Percentiles rank a stretch among this genome's conserved stretches.
These are phyloP conservation scores for Cladorrhinum samala DNA, from an alignment of 495 filamentous ascomycete species.

Conservation along the genomic window DNA sequence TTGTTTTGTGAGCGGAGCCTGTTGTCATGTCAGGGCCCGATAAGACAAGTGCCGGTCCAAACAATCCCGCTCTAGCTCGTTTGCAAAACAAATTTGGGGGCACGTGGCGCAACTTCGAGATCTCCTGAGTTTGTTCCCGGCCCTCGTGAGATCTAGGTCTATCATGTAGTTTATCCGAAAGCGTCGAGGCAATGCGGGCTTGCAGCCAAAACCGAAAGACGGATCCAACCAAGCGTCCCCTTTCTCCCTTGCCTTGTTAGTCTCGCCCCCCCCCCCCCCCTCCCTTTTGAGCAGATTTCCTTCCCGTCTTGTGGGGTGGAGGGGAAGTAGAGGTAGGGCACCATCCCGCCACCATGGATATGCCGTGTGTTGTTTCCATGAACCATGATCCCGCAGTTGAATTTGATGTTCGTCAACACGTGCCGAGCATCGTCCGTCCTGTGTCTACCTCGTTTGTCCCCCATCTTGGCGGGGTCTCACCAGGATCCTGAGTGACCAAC, in stretches of 20 bases:
- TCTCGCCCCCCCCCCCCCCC: neutral
- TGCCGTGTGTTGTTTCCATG: constrained; percentile 4
- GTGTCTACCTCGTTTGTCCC: neutral
- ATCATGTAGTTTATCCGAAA: constrained; percentile 9
- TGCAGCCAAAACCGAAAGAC: neutral
- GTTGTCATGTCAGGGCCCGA: constrained; percentile 11
- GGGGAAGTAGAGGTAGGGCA: neutral
- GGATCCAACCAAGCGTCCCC: constrained; percentile 1
- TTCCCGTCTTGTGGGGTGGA: constrained; percentile 4
- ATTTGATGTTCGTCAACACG: constrained; percentile 6
- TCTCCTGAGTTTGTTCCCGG: constrained; percentile 5
- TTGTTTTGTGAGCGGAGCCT: neutral
- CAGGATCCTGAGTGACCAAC: constrained; percentile 8
- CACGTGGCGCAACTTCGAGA: constrained; percentile 8
- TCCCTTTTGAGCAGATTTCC: neutral
- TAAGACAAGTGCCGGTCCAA: constrained; percentile 10
- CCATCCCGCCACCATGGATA: constrained; percentile 6
- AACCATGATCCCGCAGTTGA: neutral
- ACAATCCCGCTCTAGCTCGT: constrained; percentile 4
- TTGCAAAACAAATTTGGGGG: neutral
- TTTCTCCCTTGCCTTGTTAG: neutral
- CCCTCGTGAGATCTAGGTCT: neutral
- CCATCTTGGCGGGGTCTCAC: constrained; percentile 14
- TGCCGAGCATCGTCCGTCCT: constrained; percentile 6
- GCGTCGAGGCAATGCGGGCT: neutral